Base-by-base conservation (phyloP, 805 yeast species). In the Monosporozyma aerobia region DNA sequence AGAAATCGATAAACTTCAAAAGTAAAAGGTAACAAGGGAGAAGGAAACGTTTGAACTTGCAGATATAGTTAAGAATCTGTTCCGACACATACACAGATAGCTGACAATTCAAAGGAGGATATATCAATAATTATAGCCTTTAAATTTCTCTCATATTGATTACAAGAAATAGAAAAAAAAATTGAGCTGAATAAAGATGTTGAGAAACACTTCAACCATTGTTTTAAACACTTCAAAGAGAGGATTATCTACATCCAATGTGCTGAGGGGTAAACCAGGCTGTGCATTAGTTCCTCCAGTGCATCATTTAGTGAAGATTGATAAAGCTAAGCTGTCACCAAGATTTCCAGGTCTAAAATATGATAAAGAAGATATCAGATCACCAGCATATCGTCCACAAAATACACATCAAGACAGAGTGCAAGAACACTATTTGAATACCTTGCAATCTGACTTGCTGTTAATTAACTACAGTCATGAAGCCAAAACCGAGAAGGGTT, bases 251-350 rank as follows among this genome's bases (percentile, higher is more conserved):
- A 53, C 57, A 40, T 61, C 56, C 68, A 71, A 66, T 56, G 72
- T 60, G 50, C 70, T 63, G 40, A 35, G 37, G 13, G 70, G 70
- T 53, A 77, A 72, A 67, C 77, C 77, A 49, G 85, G 81, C 32
- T 80, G 78, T 67, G 85, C 95, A 41, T 78, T 87, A 50, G 90
- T 88, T 39, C 80, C 85, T 49, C 98, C 99, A 1, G 95, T 92
- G 14, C 99, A 94, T 69, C 99, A 94, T 70, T 77, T 80, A 54
- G 87, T 92, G 45, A 81, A 80, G 58, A 81, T 88, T 63, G 77
- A 80, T 62, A 94, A 94, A 68, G 72, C 81, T 40, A 79, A 79
- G 51, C 77, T 92, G 49, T 84, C 90, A 39, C 40, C 92, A 53
- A 75, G 83, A 55, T 86, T 83, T 68, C 81, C 85, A 50, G 86